These are phyloP conservation scores for Chlorencoelia australis DNA, from an alignment of 2,329 filamentous ascomycete genomes.

Conservation along the genomic window DNA sequence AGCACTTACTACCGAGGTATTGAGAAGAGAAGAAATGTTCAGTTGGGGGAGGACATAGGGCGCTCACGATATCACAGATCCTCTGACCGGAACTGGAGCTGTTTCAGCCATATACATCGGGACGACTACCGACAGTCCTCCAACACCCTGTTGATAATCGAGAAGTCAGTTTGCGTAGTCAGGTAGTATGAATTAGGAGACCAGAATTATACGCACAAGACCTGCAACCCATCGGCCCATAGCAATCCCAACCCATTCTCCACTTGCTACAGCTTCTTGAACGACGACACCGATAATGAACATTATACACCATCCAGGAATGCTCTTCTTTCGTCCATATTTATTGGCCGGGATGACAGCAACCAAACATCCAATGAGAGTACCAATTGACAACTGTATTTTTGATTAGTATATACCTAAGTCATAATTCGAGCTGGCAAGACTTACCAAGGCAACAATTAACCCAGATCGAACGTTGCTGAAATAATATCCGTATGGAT, in stretches of 20 bases:
- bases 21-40: background rate
- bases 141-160: too few relatives aligned
- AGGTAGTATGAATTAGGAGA: too few relatives aligned
- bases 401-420: background rate
- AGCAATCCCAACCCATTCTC: conserved; percentile 51
- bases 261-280: conserved; percentile 46
- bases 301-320: conserved; percentile 41
- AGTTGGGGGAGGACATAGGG: conserved; percentile 11
- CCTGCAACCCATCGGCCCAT: conserved; percentile 58
- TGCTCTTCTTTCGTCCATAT: conserved; percentile 51
- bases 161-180: too few relatives aligned
- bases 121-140: conserved; percentile 54
- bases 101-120: conserved; percentile 60
- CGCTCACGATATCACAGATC: conserved; percentile 45
- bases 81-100: conserved; percentile 51
- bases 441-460: conserved; percentile 42
- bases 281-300: conserved; percentile 56
- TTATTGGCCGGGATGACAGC: conserved; percentile 60
- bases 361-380: conserved; percentile 68
- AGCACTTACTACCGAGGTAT: background rate
- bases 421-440: background rate
- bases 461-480: conserved; percentile 51
- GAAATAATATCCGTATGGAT: conserved; percentile 32
- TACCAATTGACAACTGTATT: conserved; percentile 55
- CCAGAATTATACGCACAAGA: too few relatives aligned